These are phyloP conservation scores for Tulasnella sp. DNA, from an alignment of 768 basidiomycete genomes.

Conservation along the genomic window DNA sequence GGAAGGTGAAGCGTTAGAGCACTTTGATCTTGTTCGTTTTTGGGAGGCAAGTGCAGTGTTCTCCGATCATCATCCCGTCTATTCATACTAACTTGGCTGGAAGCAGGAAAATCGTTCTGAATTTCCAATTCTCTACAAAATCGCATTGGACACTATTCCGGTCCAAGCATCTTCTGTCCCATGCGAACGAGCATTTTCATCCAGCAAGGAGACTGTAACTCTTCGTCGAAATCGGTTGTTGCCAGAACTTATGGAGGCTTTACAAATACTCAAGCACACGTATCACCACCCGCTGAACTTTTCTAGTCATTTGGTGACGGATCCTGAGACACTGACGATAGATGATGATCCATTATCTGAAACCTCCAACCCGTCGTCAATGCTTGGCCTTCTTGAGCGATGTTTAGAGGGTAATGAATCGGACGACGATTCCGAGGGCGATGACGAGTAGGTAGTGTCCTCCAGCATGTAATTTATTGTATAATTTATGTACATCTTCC, in stretches of 20 bases:
- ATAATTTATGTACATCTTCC: no score
- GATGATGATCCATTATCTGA: not conserved
- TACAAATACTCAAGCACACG: not conserved
- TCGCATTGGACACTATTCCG: not conserved
- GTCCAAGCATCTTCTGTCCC: constrained; percentile 8
- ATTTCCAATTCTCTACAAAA: constrained; percentile 12
- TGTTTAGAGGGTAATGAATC: no score
- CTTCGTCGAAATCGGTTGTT: not conserved
- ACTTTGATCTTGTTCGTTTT: constrained; percentile 6
- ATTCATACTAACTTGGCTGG: not conserved
- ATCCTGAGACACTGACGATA: not conserved
- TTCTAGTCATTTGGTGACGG: not conserved
- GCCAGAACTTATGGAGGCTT: not conserved
- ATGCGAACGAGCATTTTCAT: constrained; percentile 2
- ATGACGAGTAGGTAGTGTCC: no score
- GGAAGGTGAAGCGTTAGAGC: not conserved
- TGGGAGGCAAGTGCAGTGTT: not conserved
- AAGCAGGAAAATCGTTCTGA: not conserved
- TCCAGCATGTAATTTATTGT: no score
- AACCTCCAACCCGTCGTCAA: no score
- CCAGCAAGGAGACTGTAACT: not conserved
- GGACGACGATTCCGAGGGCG: no score
- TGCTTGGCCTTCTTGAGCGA: no score
- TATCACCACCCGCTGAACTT: not conserved
- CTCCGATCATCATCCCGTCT: not conserved